A percentile compares a stretch with the other conserved stretches of the same genome.
Conservation (phyloP, 768 basidiomycete species). For the Amylocystis lapponica region DNA sequence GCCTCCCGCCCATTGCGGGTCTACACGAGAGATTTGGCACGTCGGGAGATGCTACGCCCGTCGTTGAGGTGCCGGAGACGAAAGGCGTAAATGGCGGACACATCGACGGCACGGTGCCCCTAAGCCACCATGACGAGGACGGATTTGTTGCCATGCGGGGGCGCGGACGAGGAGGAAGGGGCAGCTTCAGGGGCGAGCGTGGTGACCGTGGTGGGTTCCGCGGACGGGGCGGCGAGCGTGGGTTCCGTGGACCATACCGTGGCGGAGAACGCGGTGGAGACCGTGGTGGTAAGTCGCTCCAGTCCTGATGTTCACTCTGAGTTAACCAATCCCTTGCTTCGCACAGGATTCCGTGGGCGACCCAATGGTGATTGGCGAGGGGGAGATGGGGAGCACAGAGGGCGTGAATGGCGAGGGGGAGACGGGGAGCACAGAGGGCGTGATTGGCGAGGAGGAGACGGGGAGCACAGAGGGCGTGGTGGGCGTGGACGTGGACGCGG, state of each 20-base stretch:
- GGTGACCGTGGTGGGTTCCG: constrained; percentile 13
- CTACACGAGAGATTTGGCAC: constrained; percentile 75
- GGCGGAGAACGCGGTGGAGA: constrained; percentile 12
- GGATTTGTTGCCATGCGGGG: constrained; percentile 43
- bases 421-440: constrained; percentile 21
- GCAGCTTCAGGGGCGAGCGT: constrained; percentile 20
- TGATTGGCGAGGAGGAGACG: constrained; percentile 25
- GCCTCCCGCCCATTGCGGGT: constrained; percentile 69
- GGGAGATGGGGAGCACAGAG: constrained; percentile 19
- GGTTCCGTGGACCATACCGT: constrained; percentile 12
- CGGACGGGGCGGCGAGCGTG: constrained; percentile 14
- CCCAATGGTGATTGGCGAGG: constrained; percentile 26
- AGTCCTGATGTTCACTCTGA: background rate
- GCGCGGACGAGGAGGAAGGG: constrained; percentile 30
- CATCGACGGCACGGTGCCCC: constrained; percentile 19
- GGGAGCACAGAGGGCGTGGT: constrained; percentile 22
- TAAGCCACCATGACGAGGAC: constrained; percentile 44
- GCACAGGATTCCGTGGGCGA: constrained; percentile 19
- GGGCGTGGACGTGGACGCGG: constrained; percentile 28
- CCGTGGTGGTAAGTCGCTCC: constrained; percentile 5
- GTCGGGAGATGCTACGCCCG: constrained; percentile 67
- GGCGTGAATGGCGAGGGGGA: constrained; percentile 26
- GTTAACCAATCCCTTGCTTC: background rate
- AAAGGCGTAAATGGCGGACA: constrained; percentile 22
- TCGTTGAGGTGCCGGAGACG: constrained; percentile 29